phyloP scores from a whole-genome alignment of 2,329 filamentous ascomycete species.

The Xylaria hypoxylon region DNA sequence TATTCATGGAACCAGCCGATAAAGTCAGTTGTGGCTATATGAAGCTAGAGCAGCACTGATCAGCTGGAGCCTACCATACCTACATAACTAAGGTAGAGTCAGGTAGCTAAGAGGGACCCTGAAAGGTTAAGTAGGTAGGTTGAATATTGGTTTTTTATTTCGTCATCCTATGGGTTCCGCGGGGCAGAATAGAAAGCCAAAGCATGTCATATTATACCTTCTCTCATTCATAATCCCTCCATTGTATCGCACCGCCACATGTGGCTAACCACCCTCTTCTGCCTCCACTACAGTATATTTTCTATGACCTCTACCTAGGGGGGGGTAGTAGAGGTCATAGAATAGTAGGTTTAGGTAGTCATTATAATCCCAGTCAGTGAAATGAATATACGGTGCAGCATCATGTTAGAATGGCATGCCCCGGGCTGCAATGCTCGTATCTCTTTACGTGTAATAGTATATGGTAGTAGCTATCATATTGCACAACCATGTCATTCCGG shows the following conservation, averaged over 20 bases:
- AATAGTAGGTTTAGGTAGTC: too few relatives aligned
- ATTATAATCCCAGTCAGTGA: background rate
- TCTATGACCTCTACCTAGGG: too few relatives aligned
- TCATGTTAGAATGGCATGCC: background rate
- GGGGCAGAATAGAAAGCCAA: slow-evolving; percentile 24
- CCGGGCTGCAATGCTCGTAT: slow-evolving; percentile 7
- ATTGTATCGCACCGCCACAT: slow-evolving; percentile 4
- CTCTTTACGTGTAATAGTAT: too few relatives aligned
- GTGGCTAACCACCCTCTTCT: background rate
- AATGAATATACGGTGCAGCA: slow-evolving; percentile 1
- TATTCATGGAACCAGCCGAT: too few relatives aligned
- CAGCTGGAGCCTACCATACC: too few relatives aligned
- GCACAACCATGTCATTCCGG: background rate
- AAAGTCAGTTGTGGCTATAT: too few relatives aligned
- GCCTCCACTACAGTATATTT: too few relatives aligned
- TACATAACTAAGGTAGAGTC: background rate
- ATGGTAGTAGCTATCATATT: too few relatives aligned
- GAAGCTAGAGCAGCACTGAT: too few relatives aligned
- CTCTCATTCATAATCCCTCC: too few relatives aligned
- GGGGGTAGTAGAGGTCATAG: too few relatives aligned
- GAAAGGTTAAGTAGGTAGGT: background rate
- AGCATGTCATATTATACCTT: background rate
- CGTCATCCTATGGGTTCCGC: slow-evolving; percentile 33
- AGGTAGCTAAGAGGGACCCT: background rate
- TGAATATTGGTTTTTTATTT: slow-evolving; percentile 18